Base-by-base conservation (phyloP, 208 protist species). In the Trypanosomatidae sp. region DNA sequence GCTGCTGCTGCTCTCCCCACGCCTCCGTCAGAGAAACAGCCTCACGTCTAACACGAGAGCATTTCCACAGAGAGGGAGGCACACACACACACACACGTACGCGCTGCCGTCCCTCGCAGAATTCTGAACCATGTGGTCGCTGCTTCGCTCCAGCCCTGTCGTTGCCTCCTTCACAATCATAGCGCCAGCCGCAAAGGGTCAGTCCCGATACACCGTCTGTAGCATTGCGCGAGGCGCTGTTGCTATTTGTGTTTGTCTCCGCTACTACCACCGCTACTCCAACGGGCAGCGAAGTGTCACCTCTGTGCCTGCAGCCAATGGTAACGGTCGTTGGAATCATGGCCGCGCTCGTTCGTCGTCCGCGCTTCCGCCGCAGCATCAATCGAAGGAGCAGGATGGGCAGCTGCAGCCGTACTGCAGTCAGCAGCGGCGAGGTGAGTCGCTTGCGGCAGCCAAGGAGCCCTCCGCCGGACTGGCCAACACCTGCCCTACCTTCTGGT, bases 401-500 rank as follows among this genome's bases (percentile, higher is more conserved):
- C 33, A 39, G 59, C 59, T 28, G 39, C 64, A 28, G 33, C 25
- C 12, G 25, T 59, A 33, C 17, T 25, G 10, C 25, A 4, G 53
- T 12, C 53, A 59, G 43, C 44, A 59, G 50, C 74, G 50, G 58
- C 60, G 43, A 52, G 12, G 46, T 25, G 30, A 66, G 25, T 30
- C 30, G 47, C 30, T 50, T 17, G 56, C 53, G 10, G 39, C 62
- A 25, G 52, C 15, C 13, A 39, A 71, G 53, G 33, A 36, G 52
- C 19, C 36, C 12, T 41, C 56, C 62, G 8, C n/a, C 39, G 65
- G 30, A 33, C 39, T 28, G 39, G 19, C 2, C 50, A 76, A 25
- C 52, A 49, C 64, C 49, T 65, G 80, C 36, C 17, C 56, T 8
- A 77, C 81, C 3, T 91, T 96, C 69, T 96, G 92, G 90, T 71